Percentiles rank a stretch among this genome's conserved stretches.
Evolutionary conservation across 2,329 filamentous ascomycete species (phyloP).

Genomic region (Cadophora luteo-olivacea): DNA sequence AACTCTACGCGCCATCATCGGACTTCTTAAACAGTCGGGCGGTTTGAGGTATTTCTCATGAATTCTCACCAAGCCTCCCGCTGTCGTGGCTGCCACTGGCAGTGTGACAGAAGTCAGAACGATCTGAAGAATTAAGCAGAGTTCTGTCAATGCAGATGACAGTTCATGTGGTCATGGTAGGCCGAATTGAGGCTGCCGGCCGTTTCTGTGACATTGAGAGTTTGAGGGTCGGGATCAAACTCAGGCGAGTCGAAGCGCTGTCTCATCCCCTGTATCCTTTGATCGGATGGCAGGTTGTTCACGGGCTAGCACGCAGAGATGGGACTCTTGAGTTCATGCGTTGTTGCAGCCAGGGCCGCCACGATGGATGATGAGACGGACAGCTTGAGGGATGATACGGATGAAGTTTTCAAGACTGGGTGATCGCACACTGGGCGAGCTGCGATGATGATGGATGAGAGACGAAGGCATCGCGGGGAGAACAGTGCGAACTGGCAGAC

Average conservation of each 20-base stretch:
- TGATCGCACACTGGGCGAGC: slow-evolving; percentile 1
- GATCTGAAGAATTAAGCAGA: slow-evolving; percentile 9
- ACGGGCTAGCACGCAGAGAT: slow-evolving; percentile 10
- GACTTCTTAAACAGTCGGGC: slow-evolving; percentile 10
- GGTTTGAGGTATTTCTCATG: not conserved
- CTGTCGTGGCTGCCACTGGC: slow-evolving; percentile 13
- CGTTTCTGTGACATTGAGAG: slow-evolving; percentile 10
- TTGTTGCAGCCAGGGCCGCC: not conserved
- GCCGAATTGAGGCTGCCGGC: slow-evolving; percentile 10
- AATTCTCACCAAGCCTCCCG: slow-evolving; percentile 10
- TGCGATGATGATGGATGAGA: not conserved
- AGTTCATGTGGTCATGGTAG: slow-evolving; percentile 10
- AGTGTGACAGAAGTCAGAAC: slow-evolving; percentile 13
- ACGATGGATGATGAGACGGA: slow-evolving; percentile 7
- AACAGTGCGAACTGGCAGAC: not conserved
- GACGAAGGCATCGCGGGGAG: slow-evolving; percentile 5
- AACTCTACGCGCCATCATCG: slow-evolving; percentile 7
- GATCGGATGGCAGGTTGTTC: slow-evolving; percentile 17
- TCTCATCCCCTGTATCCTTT: slow-evolving; percentile 17
- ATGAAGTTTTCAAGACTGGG: slow-evolving; percentile 3
- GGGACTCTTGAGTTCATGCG: slow-evolving; percentile 5
- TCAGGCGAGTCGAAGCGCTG: slow-evolving; percentile 14
- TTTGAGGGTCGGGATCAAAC: slow-evolving; percentile 20
- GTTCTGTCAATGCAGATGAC: not conserved
- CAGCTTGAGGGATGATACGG: slow-evolving; percentile 2